phyloP scores from a whole-genome alignment of 1,139 yeast genomes.

The Spathaspora sp. region DNA sequence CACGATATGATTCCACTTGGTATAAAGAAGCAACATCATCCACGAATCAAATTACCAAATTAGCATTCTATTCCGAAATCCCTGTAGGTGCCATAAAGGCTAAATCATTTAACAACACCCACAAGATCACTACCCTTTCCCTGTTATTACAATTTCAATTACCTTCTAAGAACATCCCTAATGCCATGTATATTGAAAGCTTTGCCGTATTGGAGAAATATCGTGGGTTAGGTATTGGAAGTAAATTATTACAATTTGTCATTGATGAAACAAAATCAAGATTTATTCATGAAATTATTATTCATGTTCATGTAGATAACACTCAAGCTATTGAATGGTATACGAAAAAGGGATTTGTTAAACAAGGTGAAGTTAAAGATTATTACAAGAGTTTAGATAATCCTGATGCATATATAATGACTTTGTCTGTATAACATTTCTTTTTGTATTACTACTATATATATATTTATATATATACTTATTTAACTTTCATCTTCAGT shows the following conservation, averaged over 20 bases:
- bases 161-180: conserved; percentile 39
- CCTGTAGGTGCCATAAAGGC: conserved; percentile 75
- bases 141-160: conserved; percentile 20
- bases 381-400: conserved; percentile 53
- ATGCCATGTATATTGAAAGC: conserved; percentile 62
- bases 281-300: conserved; percentile 55
- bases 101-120: conserved; percentile 36
- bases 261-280: conserved; percentile 51
- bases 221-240: conserved; percentile 62
- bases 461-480: conserved; percentile 2
- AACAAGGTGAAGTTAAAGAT: conserved; percentile 38
- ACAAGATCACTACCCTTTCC: conserved; percentile 16
- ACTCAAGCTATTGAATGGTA: conserved; percentile 55
- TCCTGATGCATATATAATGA: conserved; percentile 46
- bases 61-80: conserved; percentile 59
- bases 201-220: conserved; percentile 66
- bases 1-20: conserved; percentile 45
- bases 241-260: conserved; percentile 52
- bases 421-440: conserved; percentile 25
- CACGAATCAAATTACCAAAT: conserved; percentile 30
- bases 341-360: conserved; percentile 49
- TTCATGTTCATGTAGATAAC: conserved; percentile 58
- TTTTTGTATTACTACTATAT: conserved; percentile 2
- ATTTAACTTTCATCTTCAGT: conserved; percentile 48
- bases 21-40: conserved; percentile 38